A percentile compares a stretch with the other conserved stretches of the same genome.
These are phyloP conservation scores for Goffeauzyma gilvescens DNA, from an alignment of 768 basidiomycete genomes.

Conservation along the genomic window DNA sequence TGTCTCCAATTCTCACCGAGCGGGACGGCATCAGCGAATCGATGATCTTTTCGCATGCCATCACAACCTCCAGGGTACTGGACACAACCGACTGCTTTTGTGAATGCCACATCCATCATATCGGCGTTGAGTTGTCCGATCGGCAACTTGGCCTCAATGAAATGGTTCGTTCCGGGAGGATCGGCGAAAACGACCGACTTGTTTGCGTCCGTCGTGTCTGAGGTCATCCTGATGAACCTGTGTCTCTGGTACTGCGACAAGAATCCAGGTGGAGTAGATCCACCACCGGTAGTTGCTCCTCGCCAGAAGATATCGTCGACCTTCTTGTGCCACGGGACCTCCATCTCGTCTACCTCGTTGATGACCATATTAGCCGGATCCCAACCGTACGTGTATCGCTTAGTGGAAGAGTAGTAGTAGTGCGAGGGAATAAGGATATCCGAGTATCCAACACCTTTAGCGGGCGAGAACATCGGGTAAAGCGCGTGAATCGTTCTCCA, in stretches of 20 bases:
- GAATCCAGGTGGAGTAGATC: constrained; percentile 68
- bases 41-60: constrained; percentile 45
- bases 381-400: constrained; percentile 77
- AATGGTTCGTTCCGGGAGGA: constrained; percentile 42
- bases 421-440: constrained; percentile 91
- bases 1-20: constrained; percentile 78
- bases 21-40: constrained; percentile 56
- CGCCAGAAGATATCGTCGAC: constrained; percentile 77
- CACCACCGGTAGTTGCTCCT: constrained; percentile 89
- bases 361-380: constrained; percentile 54
- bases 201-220: constrained; percentile 39
- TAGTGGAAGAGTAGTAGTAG: constrained; percentile 75
- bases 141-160: constrained; percentile 46
- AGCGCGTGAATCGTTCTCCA: constrained; percentile 72
- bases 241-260: constrained; percentile 69
- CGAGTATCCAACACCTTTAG: constrained; percentile 61
- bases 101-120: constrained; percentile 75
- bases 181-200: constrained; percentile 53
- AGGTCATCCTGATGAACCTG: constrained; percentile 63
- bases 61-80: constrained; percentile 53
- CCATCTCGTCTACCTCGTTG: constrained; percentile 65
- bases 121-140: constrained; percentile 48
- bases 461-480: constrained; percentile 89
- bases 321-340: constrained; percentile 74
- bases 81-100: constrained; percentile 49